Base-by-base conservation (phyloP, 2,329 filamentous ascomycete species). In the Cordyceps militaris region DNA sequence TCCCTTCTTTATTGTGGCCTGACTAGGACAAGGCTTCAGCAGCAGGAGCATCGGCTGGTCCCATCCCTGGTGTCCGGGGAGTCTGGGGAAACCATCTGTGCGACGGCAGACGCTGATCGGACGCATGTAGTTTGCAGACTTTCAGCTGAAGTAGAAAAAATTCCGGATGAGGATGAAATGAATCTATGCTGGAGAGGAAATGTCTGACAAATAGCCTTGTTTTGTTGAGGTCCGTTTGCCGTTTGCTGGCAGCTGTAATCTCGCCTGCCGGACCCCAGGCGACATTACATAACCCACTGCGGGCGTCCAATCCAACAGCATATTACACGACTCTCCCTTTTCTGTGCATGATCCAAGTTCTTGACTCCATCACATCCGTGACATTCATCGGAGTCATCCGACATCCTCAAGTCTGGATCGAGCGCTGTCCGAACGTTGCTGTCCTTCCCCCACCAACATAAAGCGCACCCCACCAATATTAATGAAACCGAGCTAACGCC, bases 221-320 rank as follows among this genome's bases (percentile, higher is more conserved):
- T 11, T 13, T 14, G 19, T 9, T 40, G 32, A 40, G 16, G 13
- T 26, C 23, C n/a, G 48, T 51, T 51, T 51, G 48, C 36, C 30
- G 42, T 32, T 34, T 28, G 48, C 30, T 36, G 47, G 47, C 38
- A 44, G 6, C 21, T 38, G n/a, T 21, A 34, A 28, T 28, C 36
- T 19, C 14, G 9, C 16, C 51, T 34, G 21, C 30, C 30, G 11
- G 51, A 44, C 40, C 40, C 42, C 10, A 14, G 42, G 24, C 11
- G 23, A 16, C 30, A 54, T 54, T 54, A 54, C 51, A 54, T 54
- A 54, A 54, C 28, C 51, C 34, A 16, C 13, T 23, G 19, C 13
- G 26, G 28, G 28, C 19, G 26, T 9, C 6, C 28, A 23, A 46
- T 21, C 8, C 30, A 19, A n/a, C 11, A 16, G 1, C 24, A 3